phyloP scores from a whole-genome alignment of 306 rosid species.

The Quercus agrifolia region DNA sequence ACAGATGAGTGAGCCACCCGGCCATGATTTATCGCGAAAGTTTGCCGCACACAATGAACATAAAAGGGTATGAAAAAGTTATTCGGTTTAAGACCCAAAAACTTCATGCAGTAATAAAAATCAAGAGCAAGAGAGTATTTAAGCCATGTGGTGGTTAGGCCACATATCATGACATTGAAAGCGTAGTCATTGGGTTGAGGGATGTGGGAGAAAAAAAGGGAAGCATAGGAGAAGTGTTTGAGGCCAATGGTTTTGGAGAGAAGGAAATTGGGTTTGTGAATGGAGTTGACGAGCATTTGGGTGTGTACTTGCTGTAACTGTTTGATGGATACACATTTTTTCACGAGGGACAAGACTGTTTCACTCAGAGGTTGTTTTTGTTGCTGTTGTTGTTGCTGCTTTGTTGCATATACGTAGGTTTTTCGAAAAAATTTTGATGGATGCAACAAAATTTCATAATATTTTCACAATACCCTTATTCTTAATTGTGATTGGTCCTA shows the following conservation, averaged over 20 bases:
- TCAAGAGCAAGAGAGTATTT: constrained; percentile 45
- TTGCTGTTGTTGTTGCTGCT: not conserved
- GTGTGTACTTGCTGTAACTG: constrained; percentile 56
- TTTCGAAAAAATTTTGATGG: not conserved
- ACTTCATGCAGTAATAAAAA: constrained; percentile 55
- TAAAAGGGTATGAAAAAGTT: constrained; percentile 74
- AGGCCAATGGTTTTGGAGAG: constrained; percentile 57
- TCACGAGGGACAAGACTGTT: constrained; percentile 32
- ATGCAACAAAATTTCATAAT: too few species aligned
- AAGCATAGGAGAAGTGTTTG: constrained; percentile 57
- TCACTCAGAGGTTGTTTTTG: constrained; percentile 12
- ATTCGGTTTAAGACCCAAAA: constrained; percentile 34
- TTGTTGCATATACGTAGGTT: not conserved
- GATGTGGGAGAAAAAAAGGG: constrained; percentile 43
- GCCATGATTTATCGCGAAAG: constrained; percentile 37
- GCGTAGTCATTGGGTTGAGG: constrained; percentile 65
- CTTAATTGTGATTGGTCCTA: too few species aligned
- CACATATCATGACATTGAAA: constrained; percentile 87
- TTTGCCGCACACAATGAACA: constrained; percentile 73
- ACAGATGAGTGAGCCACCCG: constrained; percentile 48
- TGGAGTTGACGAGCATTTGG: constrained; percentile 63
- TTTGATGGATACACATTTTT: constrained; percentile 43
- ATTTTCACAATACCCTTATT: too few species aligned
- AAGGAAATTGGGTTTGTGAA: constrained; percentile 59
- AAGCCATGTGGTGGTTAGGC: constrained; percentile 74